Percentiles rank a stretch among this genome's conserved stretches.
Evolutionary conservation across 1,284 basidiomycete species (phyloP).

Genomic region (Pseudozyma tsukubaensis): DNA sequence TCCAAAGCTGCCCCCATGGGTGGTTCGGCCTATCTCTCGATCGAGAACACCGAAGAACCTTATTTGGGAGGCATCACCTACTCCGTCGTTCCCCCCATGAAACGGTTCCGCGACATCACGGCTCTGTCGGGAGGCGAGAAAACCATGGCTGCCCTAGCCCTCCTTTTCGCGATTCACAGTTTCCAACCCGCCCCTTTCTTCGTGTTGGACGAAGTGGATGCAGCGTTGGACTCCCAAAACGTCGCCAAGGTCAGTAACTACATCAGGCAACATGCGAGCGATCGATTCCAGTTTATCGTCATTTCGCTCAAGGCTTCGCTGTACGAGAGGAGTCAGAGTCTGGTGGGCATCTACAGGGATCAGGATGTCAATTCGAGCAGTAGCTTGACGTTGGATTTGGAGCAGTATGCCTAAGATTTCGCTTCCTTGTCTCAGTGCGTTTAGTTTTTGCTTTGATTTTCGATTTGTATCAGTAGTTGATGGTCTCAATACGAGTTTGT

Average conservation of each 20-base stretch:
- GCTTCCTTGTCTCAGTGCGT: not conserved
- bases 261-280: slow-evolving; percentile 68
- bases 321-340: slow-evolving; percentile 88
- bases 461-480: not conserved
- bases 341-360: slow-evolving; percentile 93
- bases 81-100: slow-evolving; percentile 96
- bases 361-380: slow-evolving; percentile 91
- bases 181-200: slow-evolving; percentile 99
- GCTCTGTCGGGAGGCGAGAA: slow-evolving; percentile 98
- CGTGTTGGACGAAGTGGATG: slow-evolving; percentile 97
- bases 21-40: slow-evolving; percentile 92
- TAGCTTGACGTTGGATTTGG: slow-evolving; percentile 86
- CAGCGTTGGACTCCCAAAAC: slow-evolving; percentile 76
- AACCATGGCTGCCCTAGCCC: slow-evolving; percentile 93
- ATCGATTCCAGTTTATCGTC: slow-evolving; percentile 92
- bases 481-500: too few relatives aligned
- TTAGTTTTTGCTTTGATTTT: not conserved
- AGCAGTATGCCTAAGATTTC: slow-evolving; percentile 58
- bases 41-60: slow-evolving; percentile 98
- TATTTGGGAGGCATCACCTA: slow-evolving; percentile 96
- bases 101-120: slow-evolving; percentile 98
- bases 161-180: slow-evolving; percentile 91
- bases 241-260: slow-evolving; percentile 67
- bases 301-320: slow-evolving; percentile 85
- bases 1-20: slow-evolving; percentile 91